phyloP scores from a whole-genome alignment of 228 moss, liverwort and hornwort genomes.

The Sphagnum fallax region DNA sequence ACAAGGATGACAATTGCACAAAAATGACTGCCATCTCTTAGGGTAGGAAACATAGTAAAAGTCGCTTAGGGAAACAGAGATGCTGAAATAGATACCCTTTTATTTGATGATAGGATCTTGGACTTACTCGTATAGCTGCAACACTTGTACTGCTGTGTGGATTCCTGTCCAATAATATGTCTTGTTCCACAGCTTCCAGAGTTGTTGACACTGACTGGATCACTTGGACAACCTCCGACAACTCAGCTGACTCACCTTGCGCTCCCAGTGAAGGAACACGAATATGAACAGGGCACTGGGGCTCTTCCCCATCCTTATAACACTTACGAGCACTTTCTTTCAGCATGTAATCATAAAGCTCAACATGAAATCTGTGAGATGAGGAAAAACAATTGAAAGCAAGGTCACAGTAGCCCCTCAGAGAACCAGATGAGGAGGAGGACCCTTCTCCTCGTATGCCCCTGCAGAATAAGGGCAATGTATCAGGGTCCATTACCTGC shows the following conservation, averaged over 20 bases:
- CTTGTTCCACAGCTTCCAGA: conserved; percentile 51
- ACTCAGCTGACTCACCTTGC: conserved; percentile 55
- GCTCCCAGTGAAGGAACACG: conserved; percentile 61
- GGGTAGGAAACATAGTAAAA: too few species aligned
- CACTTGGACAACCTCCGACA: conserved; percentile 62
- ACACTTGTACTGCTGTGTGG: conserved; percentile 32
- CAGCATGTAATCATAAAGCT: conserved; percentile 58
- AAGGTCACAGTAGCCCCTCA: conserved; percentile 12
- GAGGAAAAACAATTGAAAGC: conserved; percentile 58
- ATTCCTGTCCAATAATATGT: conserved; percentile 29
- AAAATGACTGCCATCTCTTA: too few species aligned
- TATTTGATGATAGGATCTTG: neutral
- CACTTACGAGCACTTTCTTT: conserved; percentile 29
- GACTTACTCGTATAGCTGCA: conserved; percentile 55
- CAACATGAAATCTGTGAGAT: conserved; percentile 67
- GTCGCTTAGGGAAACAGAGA: too few species aligned
- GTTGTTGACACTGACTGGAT: conserved; percentile 62
- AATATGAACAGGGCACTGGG: conserved; percentile 72
- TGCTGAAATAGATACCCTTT: too few species aligned
- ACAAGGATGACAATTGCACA: too few species aligned
- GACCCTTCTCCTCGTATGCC: conserved; percentile 24
- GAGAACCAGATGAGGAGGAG: neutral
- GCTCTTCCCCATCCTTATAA: conserved; percentile 12
- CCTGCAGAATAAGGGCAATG: conserved; percentile 74
- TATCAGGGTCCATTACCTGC: conserved; percentile 73